Percentiles rank a stretch among this genome's conserved stretches.
These are phyloP conservation scores for Delphinella strobiligena DNA, from an alignment of 2,329 filamentous ascomycete genomes.

Conservation along the genomic window DNA sequence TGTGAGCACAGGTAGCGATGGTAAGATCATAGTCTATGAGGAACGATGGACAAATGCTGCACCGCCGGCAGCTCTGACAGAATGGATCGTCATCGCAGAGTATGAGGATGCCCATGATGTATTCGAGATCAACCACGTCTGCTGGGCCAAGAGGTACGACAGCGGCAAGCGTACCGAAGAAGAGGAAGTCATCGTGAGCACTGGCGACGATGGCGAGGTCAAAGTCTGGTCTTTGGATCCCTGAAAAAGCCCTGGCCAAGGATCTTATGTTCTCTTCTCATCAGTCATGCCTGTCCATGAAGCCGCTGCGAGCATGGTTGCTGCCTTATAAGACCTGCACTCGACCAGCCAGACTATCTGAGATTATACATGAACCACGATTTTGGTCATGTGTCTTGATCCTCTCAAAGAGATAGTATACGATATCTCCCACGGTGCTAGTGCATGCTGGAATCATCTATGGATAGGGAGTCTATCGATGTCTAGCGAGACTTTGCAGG, in stretches of 20 bases:
- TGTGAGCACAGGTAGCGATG: slow-evolving; percentile 83
- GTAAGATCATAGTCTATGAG: slow-evolving; percentile 64
- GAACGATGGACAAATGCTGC: slow-evolving; percentile 38
- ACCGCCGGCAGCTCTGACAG: slow-evolving; percentile 25
- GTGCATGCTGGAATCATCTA: too few species aligned
- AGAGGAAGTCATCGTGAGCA: slow-evolving; percentile 82
- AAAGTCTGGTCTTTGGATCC: slow-evolving; percentile 60
- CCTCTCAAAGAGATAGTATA: too few species aligned
- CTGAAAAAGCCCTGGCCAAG: background rate
- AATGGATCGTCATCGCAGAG: slow-evolving; percentile 63
- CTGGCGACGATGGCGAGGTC: slow-evolving; percentile 83
- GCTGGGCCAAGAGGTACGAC: slow-evolving; percentile 74
- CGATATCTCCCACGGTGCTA: too few species aligned
- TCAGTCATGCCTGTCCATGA: too few species aligned
- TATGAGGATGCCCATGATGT: slow-evolving; percentile 70
- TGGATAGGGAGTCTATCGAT: too few species aligned
- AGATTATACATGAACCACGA: too few species aligned
- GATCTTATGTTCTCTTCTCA: too few species aligned
- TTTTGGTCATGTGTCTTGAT: too few species aligned
- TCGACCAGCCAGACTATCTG: too few species aligned
- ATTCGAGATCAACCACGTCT: slow-evolving; percentile 86
- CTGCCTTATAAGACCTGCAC: too few species aligned
- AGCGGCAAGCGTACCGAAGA: slow-evolving; percentile 43
- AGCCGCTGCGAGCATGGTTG: too few species aligned
- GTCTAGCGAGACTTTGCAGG: too few species aligned